These are phyloP conservation scores for Aspergillus floridensis DNA, from an alignment of 2,329 filamentous ascomycete species.

Conservation along the genomic window DNA sequence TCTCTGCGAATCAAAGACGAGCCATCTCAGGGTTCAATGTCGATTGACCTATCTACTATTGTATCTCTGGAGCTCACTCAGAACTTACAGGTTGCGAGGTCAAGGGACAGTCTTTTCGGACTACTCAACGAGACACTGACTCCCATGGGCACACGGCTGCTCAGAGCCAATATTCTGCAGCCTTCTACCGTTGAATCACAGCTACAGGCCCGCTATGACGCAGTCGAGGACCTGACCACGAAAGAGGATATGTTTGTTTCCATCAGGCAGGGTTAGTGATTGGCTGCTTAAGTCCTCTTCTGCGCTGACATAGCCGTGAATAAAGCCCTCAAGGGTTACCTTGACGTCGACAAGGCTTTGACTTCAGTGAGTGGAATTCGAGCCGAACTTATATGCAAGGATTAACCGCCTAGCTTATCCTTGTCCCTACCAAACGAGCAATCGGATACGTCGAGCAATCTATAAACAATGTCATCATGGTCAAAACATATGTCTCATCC, in stretches of 20 bases:
- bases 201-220: constrained; percentile 72
- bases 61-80: constrained; percentile 85
- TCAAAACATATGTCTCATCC: constrained; percentile 75
- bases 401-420: constrained; percentile 61
- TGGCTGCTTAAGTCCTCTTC: not conserved
- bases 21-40: constrained; percentile 88
- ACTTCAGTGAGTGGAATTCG: constrained; percentile 58
- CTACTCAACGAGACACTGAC: constrained; percentile 81
- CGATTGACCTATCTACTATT: constrained; percentile 88
- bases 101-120: constrained; percentile 78
- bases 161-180: constrained; percentile 84
- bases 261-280: constrained; percentile 61
- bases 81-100: constrained; percentile 74
- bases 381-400: not conserved
- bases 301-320: constrained; percentile 7
- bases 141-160: constrained; percentile 80
- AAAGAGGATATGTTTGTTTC: constrained; percentile 84
- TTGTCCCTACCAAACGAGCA: constrained; percentile 65
- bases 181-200: constrained; percentile 72
- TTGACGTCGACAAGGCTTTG: constrained; percentile 76
- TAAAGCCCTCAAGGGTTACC: constrained; percentile 67
- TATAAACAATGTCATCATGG: constrained; percentile 80
- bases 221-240: constrained; percentile 74
- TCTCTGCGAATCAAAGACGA: constrained; percentile 84
- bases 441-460: constrained; percentile 72